These are phyloP conservation scores for Ustilago vetiveriae DNA, from an alignment of 1,284 basidiomycete genomes.

Conservation along the genomic window DNA sequence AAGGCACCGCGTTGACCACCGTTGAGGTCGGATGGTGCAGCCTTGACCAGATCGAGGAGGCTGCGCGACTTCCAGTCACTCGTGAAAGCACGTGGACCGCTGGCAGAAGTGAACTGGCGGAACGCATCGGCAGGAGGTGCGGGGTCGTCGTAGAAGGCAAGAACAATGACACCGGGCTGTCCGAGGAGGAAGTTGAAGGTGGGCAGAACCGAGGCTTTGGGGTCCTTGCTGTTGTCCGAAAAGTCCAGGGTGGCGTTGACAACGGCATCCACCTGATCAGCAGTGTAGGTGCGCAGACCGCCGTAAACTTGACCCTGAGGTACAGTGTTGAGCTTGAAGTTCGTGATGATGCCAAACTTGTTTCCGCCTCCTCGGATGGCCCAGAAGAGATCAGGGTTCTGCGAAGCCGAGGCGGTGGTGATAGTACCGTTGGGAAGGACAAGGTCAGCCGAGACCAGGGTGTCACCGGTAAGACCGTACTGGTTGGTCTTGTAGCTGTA, in stretches of 20 bases:
- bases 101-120: constrained; percentile 15
- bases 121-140: constrained; percentile 32
- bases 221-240: constrained; percentile 48
- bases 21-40: constrained; percentile 32
- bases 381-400: constrained; percentile 51
- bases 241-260: constrained; percentile 49
- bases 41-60: constrained; percentile 39
- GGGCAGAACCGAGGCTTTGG: constrained; percentile 50
- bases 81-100: constrained; percentile 14
- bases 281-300: constrained; percentile 44
- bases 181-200: constrained; percentile 51
- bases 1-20: constrained; percentile 48
- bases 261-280: constrained; percentile 40
- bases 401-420: constrained; percentile 32
- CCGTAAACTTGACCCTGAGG: constrained; percentile 53
- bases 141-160: constrained; percentile 52
- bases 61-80: constrained; percentile 47
- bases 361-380: constrained; percentile 55
- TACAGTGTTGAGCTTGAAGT: constrained; percentile 47
- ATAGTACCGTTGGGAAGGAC: constrained; percentile 50
- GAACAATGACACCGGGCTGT: constrained; percentile 31
- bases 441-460: constrained; percentile 41
- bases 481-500: constrained; percentile 54
- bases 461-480: constrained; percentile 51
- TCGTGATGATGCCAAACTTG: constrained; percentile 49